A percentile compares a stretch with the other conserved stretches of the same genome.
Conservation (phyloP, 2,329 filamentous ascomycete species). For the Cladorrhinum sp. region DNA sequence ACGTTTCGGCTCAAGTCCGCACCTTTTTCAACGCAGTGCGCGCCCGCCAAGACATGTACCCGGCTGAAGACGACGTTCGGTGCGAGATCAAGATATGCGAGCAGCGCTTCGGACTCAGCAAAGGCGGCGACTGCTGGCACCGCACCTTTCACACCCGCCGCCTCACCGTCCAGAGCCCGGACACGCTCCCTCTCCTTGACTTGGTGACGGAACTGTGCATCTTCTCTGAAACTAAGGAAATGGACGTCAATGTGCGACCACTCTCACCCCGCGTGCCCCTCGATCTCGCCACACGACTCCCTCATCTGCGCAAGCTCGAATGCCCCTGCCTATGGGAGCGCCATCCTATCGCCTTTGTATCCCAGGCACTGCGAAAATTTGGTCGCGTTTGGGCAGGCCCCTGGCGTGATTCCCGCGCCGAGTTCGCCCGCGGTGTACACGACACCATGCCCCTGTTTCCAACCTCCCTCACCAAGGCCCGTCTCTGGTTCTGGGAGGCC, state of each 20-base stretch:
- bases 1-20: conserved; percentile 22
- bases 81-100: conserved; percentile 5
- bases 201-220: conserved; percentile 8
- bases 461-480: conserved; percentile 5
- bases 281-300: conserved; percentile 25
- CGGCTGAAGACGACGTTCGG: conserved; percentile 15
- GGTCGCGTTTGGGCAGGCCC: conserved; percentile 28
- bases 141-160: conserved; percentile 14
- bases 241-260: conserved; percentile 17
- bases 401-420: conserved; percentile 28
- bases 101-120: conserved; percentile 9
- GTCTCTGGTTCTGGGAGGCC: background rate
- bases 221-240: background rate
- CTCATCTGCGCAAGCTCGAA: conserved; percentile 20
- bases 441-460: conserved; percentile 12
- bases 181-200: conserved; percentile 10
- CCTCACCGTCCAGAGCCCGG: conserved; percentile 13
- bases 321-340: conserved; percentile 29
- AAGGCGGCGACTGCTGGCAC: conserved; percentile 7
- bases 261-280: conserved; percentile 25
- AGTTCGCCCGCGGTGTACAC: conserved; percentile 25
- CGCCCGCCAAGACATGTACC: conserved; percentile 19
- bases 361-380: conserved; percentile 16
- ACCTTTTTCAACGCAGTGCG: conserved; percentile 20
- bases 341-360: conserved; percentile 15